A percentile compares a stretch with the other conserved stretches of the same genome.
Evolutionary conservation across 441 rosid species (phyloP).

Genomic region (Populus hybrid): DNA sequence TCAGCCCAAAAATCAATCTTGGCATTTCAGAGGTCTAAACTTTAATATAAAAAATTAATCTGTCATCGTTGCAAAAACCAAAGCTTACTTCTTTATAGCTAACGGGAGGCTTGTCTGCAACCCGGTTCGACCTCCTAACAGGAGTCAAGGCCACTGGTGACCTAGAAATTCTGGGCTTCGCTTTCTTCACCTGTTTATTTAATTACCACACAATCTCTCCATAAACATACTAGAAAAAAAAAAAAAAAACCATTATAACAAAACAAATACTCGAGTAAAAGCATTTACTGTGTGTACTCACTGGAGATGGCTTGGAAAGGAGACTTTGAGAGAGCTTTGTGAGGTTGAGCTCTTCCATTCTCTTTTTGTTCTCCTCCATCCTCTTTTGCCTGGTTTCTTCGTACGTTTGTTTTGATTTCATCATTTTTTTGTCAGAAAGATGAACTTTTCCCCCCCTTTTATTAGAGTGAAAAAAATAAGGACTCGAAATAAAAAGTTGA

Average conservation of each 20-base stretch:
- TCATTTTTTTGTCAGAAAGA: slow-evolving; percentile 27
- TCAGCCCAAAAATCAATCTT: not conserved
- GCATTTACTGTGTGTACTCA: not conserved
- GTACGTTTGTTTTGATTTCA: slow-evolving; percentile 39
- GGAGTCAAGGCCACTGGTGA: slow-evolving; percentile 25
- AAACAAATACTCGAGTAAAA: not conserved
- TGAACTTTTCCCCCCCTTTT: not conserved
- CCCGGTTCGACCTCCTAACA: slow-evolving; percentile 63
- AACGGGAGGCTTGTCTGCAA: slow-evolving; percentile 50
- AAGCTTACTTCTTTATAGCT: slow-evolving; percentile 63
- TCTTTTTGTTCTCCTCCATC: slow-evolving; percentile 67
- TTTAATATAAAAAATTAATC: not conserved
- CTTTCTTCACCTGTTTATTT: slow-evolving; percentile 32
- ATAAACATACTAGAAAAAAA: not conserved
- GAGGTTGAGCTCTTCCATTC: slow-evolving; percentile 63
- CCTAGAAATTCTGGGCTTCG: slow-evolving; percentile 33
- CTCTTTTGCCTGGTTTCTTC: slow-evolving; percentile 56
- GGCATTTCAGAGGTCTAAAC: not conserved
- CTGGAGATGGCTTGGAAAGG: slow-evolving; percentile 46
- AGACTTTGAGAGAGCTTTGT: slow-evolving; percentile 44
- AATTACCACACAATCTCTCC: not conserved
- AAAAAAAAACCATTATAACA: not conserved
- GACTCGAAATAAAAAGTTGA: not conserved
- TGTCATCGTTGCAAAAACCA: not conserved
- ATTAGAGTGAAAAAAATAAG: not conserved